phyloP scores from a whole-genome alignment of 331 rosid species.

The Rhamnella rubrinervis region DNA sequence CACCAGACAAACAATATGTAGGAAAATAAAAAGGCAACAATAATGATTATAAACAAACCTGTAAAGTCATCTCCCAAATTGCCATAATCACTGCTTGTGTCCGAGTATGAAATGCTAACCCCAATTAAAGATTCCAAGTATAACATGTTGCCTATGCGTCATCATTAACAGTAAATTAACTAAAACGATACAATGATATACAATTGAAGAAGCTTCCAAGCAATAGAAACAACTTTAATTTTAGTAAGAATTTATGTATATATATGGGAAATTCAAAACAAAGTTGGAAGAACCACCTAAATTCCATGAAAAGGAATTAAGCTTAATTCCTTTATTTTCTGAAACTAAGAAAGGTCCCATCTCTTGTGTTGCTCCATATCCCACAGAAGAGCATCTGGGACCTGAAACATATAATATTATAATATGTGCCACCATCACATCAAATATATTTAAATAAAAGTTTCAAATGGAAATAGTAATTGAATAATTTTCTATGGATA shows the following conservation, averaged over 20 bases:
- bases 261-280: not conserved
- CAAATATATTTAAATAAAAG: not conserved
- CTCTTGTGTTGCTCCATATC: slow-evolving; percentile 97
- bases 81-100: slow-evolving; percentile 58
- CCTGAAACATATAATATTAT: slow-evolving; percentile 51
- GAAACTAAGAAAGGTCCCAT: slow-evolving; percentile 88
- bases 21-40: not conserved
- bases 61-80: slow-evolving; percentile 68
- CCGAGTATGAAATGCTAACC: slow-evolving; percentile 85
- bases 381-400: slow-evolving; percentile 99
- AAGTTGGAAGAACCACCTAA: slow-evolving; percentile 39
- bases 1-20: not conserved
- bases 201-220: too few relatives aligned
- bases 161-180: slow-evolving; percentile 10
- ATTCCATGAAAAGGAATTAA: slow-evolving; percentile 78
- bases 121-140: slow-evolving; percentile 88
- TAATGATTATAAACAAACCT: slow-evolving; percentile 30
- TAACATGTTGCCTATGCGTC: slow-evolving; percentile 71
- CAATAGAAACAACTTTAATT: not conserved
- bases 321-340: slow-evolving; percentile 52
- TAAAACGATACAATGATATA: not conserved
- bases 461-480: slow-evolving; percentile 11
- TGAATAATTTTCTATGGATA: not conserved
- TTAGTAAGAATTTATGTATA: not conserved
- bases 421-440: slow-evolving; percentile 54